Evolutionary conservation across 2,329 filamentous ascomycete genomes (phyloP).

Genomic region (Aureobasidium sp.): DNA sequence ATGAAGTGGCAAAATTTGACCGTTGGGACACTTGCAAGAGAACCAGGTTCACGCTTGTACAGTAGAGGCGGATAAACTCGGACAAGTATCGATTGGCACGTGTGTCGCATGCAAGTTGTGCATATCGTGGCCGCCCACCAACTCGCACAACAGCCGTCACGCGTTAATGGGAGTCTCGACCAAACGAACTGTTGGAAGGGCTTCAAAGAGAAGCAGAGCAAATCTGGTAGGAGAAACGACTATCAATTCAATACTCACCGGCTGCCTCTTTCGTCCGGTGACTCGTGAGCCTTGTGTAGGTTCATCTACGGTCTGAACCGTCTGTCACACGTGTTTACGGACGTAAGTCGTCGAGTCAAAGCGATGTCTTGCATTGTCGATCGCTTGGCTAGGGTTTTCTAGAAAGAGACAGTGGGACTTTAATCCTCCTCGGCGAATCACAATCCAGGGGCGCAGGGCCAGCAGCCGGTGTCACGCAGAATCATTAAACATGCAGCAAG

Average conservation of each 20-base stretch:
- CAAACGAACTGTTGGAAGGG: not conserved
- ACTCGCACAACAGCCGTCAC: not conserved
- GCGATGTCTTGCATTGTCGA: conserved; percentile 10
- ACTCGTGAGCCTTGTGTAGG: not conserved
- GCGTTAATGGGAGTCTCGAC: not conserved
- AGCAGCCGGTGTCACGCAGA: not conserved
- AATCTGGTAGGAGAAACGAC: conserved; percentile 4
- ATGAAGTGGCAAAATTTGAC: not conserved
- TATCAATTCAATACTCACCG: conserved; percentile 13
- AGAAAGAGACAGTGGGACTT: not conserved
- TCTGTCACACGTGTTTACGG: not conserved
- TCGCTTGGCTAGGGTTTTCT: not conserved
- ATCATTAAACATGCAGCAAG: not conserved
- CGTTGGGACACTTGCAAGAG: conserved; percentile 8
- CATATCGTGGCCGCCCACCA: not conserved
- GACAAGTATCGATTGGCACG: not conserved
- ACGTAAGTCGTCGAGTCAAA: not conserved
- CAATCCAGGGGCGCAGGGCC: not conserved
- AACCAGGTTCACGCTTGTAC: conserved; percentile 6
- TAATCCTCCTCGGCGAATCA: not conserved
- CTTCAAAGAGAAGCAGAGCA: not conserved
- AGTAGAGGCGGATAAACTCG: not conserved
- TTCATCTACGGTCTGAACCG: not conserved
- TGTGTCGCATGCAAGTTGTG: not conserved
- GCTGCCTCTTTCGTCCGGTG: not conserved